Evolutionary conservation across 1,284 basidiomycete species (phyloP).

Genomic region (Boletus smithii): DNA sequence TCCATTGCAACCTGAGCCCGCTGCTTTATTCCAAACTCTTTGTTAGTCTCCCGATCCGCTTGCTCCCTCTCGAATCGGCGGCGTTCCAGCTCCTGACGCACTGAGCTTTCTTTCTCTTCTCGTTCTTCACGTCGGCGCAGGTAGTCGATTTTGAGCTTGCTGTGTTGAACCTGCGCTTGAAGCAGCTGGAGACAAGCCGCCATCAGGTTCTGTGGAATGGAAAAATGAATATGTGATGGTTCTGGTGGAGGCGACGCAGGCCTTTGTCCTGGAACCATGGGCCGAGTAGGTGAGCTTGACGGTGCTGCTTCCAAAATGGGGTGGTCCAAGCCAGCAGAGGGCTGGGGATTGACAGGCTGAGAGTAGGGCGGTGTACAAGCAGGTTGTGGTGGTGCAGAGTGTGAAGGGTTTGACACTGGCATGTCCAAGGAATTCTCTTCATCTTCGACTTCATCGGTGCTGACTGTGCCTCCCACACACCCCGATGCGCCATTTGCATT

Average conservation of each 20-base stretch:
- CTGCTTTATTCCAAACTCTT: conserved; percentile 52
- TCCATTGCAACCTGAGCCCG: conserved; percentile 63
- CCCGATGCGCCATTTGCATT: conserved; percentile 25
- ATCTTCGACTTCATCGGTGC: conserved; percentile 44
- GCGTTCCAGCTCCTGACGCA: conserved; percentile 48
- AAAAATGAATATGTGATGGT: conserved; percentile 45
- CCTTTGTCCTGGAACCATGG: conserved; percentile 23
- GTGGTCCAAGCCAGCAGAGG: conserved; percentile 18
- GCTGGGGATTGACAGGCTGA: conserved; percentile 17
- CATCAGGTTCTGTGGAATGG: conserved; percentile 56
- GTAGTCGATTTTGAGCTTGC: conserved; percentile 61
- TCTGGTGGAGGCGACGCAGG: conserved; percentile 25
- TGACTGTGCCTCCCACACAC: conserved; percentile 23
- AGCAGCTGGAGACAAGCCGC: conserved; percentile 55
- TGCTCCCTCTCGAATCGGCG: conserved; percentile 47
- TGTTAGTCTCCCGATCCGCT: conserved; percentile 49
- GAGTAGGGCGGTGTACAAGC: conserved; percentile 25
- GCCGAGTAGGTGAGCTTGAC: conserved; percentile 22
- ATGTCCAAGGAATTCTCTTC: conserved; percentile 50
- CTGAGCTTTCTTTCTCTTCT: conserved; percentile 51
- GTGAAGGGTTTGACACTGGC: conserved; percentile 35
- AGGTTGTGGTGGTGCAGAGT: conserved; percentile 27
- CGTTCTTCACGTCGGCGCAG: conserved; percentile 60
- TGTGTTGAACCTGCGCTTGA: conserved; percentile 54
- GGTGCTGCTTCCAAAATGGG: conserved; percentile 17